Base-by-base conservation (phyloP, 495 filamentous ascomycete species). In the Tuber calosporum region DNA sequence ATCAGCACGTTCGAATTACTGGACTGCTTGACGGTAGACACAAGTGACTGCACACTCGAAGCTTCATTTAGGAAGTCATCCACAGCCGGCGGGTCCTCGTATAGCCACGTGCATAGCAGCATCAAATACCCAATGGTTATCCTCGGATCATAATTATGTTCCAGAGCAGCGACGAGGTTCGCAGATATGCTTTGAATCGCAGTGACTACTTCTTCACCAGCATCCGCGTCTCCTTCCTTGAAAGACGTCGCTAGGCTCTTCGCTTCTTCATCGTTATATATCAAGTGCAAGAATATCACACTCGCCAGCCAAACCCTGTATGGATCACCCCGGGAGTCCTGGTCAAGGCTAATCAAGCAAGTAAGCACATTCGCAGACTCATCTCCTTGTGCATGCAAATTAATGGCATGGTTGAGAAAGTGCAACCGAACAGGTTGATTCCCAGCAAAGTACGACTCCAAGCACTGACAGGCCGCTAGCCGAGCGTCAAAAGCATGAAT, bases 21-120 rank as follows among this genome's bases (percentile, higher is more conserved):
- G 72, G 88, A 88, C 69, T 88, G 87, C 41, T 90, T 87, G 42
- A 90, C 88, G 48, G 90, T 88, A 34, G 82, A 82, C 38, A 96
- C 86, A 19, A 99, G 87, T 36, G 89, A 91, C 80, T 97, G 92
- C 20, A 97, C 86, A 81, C 90, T 94, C 82, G 92, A 96, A n/a
- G 91, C 94, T 82, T 98, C 95, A n/a, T 89, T 89, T 4, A 99
- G 86, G 75, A 99, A 93, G 82, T 98, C 93, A 81, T 97, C 93
- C 6, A 97, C 93, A 2, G 89, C 95, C 79, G 92, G 90, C 4
- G 91, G 89, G 77, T 97, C 93, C 76, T 98, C 95, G 80, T 92
- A 99, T 22, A 99, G 85, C 92, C 93, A 97, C 43, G 91, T 90
- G 73, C 91, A 91, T n/a, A 99, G 86, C 20, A 98, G 83, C 92